Conservation (phyloP, 1,284 basidiomycete species). For the Termitomyces sp. region DNA sequence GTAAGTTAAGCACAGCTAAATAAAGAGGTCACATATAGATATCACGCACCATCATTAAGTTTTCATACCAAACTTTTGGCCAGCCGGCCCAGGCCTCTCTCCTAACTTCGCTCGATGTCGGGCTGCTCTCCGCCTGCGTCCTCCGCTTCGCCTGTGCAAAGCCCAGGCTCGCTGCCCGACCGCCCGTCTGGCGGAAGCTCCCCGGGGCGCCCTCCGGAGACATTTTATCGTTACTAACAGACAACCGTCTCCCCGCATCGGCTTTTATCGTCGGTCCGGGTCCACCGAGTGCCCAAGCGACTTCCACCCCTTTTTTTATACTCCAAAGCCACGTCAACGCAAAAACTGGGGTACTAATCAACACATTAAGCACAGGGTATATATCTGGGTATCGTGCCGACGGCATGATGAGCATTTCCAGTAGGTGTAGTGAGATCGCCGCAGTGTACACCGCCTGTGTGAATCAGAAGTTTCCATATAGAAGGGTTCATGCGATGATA, state of each 20-base stretch:
- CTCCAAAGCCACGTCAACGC: constrained; percentile 73
- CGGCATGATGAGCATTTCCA: constrained; percentile 59
- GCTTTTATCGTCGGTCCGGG: constrained; percentile 16
- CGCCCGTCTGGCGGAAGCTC: constrained; percentile 18
- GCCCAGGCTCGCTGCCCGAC: constrained; percentile 17
- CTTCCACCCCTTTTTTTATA: constrained; percentile 63
- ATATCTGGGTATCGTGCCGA: constrained; percentile 81
- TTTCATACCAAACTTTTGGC: too few species aligned
- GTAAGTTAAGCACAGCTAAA: too few species aligned
- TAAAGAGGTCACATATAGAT: too few species aligned
- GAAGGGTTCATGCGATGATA: neutral
- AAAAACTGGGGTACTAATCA: constrained; percentile 80
- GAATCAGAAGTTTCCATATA: neutral
- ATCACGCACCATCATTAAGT: too few species aligned
- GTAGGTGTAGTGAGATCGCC: constrained; percentile 53
- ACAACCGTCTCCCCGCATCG: constrained; percentile 1
- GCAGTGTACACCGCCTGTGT: constrained; percentile 57
- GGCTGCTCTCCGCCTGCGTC: neutral
- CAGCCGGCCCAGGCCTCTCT: neutral
- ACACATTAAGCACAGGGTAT: constrained; percentile 80
- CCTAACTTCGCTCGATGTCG: neutral
- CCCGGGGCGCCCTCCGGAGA: constrained; percentile 3
- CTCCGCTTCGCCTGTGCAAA: neutral
- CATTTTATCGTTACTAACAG: constrained; percentile 1
- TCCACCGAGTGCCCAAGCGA: constrained; percentile 55